A percentile compares a stretch with the other conserved stretches of the same genome.
These are phyloP conservation scores for Aureobasidium mangrovei DNA, from an alignment of 2,329 filamentous ascomycete genomes.

Conservation along the genomic window DNA sequence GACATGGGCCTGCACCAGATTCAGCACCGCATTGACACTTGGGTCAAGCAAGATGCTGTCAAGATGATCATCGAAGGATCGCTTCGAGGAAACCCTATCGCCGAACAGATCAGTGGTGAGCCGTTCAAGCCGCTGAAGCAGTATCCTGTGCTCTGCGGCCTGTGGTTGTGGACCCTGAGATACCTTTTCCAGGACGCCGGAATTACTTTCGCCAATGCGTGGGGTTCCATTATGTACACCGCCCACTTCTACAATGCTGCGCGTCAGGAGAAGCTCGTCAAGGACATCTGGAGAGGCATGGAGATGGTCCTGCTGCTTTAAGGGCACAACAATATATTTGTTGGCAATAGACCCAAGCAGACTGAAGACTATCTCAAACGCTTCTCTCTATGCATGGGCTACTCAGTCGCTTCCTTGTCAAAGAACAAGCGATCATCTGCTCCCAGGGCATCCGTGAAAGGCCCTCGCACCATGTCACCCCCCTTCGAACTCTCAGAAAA, in stretches of 20 bases:
- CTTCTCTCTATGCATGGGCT: neutral
- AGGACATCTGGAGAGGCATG: neutral
- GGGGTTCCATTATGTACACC: neutral
- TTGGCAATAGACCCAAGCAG: neutral
- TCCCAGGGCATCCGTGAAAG: neutral
- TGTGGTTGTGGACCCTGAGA: neutral
- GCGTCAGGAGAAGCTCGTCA: neutral
- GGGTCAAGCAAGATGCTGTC: neutral
- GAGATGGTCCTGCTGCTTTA: neutral
- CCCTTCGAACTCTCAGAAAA: neutral
- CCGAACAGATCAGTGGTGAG: neutral
- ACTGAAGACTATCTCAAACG: constrained; percentile 4
- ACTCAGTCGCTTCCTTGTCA: neutral
- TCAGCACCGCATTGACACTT: neutral
- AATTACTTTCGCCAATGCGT: neutral
- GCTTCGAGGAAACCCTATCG: neutral
- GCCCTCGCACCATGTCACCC: neutral
- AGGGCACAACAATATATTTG: neutral
- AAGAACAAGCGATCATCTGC: neutral
- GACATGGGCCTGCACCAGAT: neutral
- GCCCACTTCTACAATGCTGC: neutral
- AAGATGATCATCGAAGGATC: neutral
- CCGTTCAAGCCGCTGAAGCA: neutral
- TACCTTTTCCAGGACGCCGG: neutral
- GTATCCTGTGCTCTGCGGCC: neutral